phyloP scores from a whole-genome alignment of 2,329 filamentous ascomycete genomes.

The Pleurostoma richardsiae region DNA sequence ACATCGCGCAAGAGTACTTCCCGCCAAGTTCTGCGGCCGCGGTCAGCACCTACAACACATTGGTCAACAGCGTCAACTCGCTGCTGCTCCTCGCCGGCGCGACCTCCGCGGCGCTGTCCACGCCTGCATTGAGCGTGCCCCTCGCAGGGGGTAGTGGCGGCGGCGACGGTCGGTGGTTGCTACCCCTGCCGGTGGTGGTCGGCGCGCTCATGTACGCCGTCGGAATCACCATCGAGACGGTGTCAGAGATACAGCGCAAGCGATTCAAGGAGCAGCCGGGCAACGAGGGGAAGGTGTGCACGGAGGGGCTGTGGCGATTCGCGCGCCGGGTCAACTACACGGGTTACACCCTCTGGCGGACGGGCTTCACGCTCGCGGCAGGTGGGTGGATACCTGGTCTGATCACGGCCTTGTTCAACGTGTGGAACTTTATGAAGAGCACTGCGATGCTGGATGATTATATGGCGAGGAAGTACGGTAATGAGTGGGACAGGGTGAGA shows the following conservation, averaged over 20 bases:
- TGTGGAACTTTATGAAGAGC: conserved; percentile 19
- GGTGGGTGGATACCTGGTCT: conserved; percentile 28
- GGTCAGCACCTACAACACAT: conserved; percentile 46
- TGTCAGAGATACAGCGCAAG: conserved; percentile 51
- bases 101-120: conserved; percentile 31
- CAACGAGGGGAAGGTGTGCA: conserved; percentile 32
- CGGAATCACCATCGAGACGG: conserved; percentile 49
- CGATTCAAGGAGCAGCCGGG: conserved; percentile 28
- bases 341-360: conserved; percentile 28
- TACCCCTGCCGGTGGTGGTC: conserved; percentile 32
- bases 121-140: conserved; percentile 12
- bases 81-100: conserved; percentile 45
- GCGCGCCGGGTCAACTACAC: conserved; percentile 35
- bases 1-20: conserved; percentile 45
- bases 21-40: conserved; percentile 30
- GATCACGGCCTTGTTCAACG: conserved; percentile 24
- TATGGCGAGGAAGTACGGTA: conserved; percentile 27
- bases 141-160: conserved; percentile 23
- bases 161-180: not conserved
- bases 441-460: conserved; percentile 24
- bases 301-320: conserved; percentile 29
- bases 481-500: conserved; percentile 32
- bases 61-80: conserved; percentile 49
- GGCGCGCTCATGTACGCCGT: conserved; percentile 42
- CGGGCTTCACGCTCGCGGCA: conserved; percentile 24